Base-by-base conservation (phyloP, 805 yeast species). In the Pichia thaimueangensis region DNA sequence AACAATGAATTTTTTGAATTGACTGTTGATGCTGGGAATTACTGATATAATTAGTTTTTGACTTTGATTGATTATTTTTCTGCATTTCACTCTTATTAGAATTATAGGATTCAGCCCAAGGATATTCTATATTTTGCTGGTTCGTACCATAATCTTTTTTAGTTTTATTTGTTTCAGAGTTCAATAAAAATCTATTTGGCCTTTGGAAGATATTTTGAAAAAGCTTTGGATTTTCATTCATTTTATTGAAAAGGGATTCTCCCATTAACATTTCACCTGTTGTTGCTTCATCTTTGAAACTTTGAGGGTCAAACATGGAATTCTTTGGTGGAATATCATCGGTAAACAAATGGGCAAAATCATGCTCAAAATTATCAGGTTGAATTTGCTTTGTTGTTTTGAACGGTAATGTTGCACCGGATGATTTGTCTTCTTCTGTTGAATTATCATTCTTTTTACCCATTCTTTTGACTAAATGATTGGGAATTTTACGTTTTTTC, bases 401-500 rank as follows among this genome's bases (percentile, higher is more conserved):
- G 27, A 58, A 56, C 2, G 64, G 58, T 16, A 56, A 32, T 13
- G 32, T 37, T 11, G 58, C 54, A 2, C 48, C 45, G 19, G 38
- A 48, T 4, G 42, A 12, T 41, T 45, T 52, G n/a, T 56, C 61
- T 15, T 49, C 47, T 12, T 49, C 54, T 16, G 23, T 34, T 15
- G 31, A 24, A 17, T 41, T 46, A 11, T 76, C 83, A 3, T 53
- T 43, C 22, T 54, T 43, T 32, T 59, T 55, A n/a, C 56, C 51
- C 6, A 63, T 55, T 50, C 79, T 61, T 48, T 71, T 73, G 19
- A 73, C 57, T 13, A 72, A 64, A 3, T 62, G 63, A n/a, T 68
- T 66, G 8, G 80, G 78, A n/a, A 69, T 62, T 1, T 63, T 57
- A 43, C 79, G 62, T 46, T 70, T 68, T 45, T 66, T 69, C n/a